Percentiles rank a stretch among this genome's conserved stretches.
phyloP scores from a whole-genome alignment of 2,329 filamentous ascomycete genomes.

The Sphaerulina vaccinii region DNA sequence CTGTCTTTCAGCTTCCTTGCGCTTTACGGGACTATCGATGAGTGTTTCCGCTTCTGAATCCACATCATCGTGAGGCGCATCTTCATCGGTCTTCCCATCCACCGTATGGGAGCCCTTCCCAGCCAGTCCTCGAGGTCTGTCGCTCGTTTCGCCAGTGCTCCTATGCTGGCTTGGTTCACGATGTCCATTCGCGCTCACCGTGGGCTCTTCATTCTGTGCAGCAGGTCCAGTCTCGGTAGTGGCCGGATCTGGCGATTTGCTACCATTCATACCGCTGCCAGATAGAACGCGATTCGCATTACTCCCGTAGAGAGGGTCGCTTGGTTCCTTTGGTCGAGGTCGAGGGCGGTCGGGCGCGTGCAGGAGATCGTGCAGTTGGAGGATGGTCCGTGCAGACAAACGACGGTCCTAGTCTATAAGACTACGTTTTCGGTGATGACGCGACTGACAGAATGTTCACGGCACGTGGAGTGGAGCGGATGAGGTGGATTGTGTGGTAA shows the following conservation, averaged over 20 bases:
- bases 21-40: conserved; percentile 46
- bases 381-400: background rate
- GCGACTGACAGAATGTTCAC: background rate
- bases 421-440: background rate
- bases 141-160: background rate
- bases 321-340: background rate
- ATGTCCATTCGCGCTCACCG: conserved; percentile 11
- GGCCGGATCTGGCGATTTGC: conserved; percentile 28
- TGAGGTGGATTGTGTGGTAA: background rate
- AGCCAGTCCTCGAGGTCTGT: background rate
- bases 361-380: background rate
- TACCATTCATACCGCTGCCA: conserved; percentile 34
- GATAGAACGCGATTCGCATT: conserved; percentile 14
- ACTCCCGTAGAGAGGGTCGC: conserved; percentile 6
- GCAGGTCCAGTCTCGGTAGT: conserved; percentile 19
- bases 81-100: conserved; percentile 8
- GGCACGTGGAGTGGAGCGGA: background rate
- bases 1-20: conserved; percentile 40
- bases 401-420: background rate
- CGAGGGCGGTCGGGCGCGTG: conserved; percentile 8
- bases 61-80: conserved; percentile 36
- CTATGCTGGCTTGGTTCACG: conserved; percentile 6
- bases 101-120: conserved; percentile 10
- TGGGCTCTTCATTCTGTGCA: background rate
- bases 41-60: conserved; percentile 54